Percentiles rank a stretch among this genome's conserved stretches.
These are phyloP conservation scores for Venturia pyrina DNA, from an alignment of 2,329 filamentous ascomycete genomes.

Conservation along the genomic window DNA sequence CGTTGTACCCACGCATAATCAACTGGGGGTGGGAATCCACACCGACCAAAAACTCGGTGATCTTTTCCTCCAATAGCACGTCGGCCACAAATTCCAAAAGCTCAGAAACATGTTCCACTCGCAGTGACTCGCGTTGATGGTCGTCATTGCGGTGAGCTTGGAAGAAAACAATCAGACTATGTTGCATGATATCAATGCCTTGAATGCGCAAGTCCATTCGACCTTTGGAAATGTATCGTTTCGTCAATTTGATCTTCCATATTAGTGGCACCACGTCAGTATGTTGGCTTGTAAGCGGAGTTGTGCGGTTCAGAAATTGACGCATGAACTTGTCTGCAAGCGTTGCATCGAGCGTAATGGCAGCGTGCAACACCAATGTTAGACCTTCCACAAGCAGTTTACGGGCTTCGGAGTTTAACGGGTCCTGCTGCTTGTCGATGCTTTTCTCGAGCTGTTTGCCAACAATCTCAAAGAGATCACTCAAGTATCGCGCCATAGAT, in stretches of 20 bases:
- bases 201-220: slow-evolving; percentile 85
- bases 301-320: neutral
- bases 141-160: slow-evolving; percentile 35
- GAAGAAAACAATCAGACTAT: slow-evolving; percentile 56
- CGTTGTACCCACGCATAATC: slow-evolving; percentile 69
- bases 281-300: neutral
- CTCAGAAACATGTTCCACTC: slow-evolving; percentile 24
- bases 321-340: neutral
- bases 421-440: slow-evolving; percentile 10
- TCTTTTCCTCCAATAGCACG: slow-evolving; percentile 57
- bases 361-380: neutral
- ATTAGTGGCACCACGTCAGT: slow-evolving; percentile 45
- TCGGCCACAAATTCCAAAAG: slow-evolving; percentile 59
- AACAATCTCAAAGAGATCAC: neutral
- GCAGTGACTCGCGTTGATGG: slow-evolving; percentile 13
- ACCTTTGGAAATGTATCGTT: slow-evolving; percentile 66
- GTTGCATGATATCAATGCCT: slow-evolving; percentile 65
- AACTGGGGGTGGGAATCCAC: slow-evolving; percentile 88
- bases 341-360: neutral
- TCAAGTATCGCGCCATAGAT: neutral
- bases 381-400: slow-evolving; percentile 1
- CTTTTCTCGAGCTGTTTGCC: neutral
- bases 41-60: slow-evolving; percentile 81
- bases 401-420: slow-evolving; percentile 5
- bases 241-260: slow-evolving; percentile 61